phyloP scores from a whole-genome alignment of 1,139 yeast species.

The Komagataea norvegica region DNA sequence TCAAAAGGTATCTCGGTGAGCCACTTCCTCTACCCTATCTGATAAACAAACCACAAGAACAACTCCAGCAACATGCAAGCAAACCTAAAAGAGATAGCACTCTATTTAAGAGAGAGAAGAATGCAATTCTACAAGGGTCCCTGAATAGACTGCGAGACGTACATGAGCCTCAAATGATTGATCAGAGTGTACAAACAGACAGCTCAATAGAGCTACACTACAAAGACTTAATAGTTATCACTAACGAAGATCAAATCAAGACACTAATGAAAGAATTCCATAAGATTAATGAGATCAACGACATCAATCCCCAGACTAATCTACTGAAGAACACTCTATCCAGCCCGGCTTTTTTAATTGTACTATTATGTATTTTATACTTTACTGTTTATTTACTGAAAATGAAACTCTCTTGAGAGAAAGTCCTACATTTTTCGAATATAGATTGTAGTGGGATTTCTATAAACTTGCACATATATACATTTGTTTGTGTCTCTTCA shows the following conservation, averaged over 20 bases:
- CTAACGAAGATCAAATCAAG: not conserved
- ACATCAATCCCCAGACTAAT: not conserved
- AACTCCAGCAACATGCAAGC: too few relatives aligned
- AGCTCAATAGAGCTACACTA: not conserved
- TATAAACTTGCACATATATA: too few relatives aligned
- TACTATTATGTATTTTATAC: conserved; percentile 5
- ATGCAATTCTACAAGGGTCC: conserved; percentile 10
- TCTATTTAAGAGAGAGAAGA: not conserved
- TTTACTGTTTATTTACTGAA: not conserved
- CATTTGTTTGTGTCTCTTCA: not conserved
- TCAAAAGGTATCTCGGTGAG: conserved; percentile 29
- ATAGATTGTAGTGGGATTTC: not conserved
- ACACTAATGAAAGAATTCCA: not conserved
- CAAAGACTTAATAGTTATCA: conserved; percentile 1
- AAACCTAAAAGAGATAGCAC: not conserved
- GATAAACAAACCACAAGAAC: conserved; percentile 7
- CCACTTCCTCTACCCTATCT: conserved; percentile 35
- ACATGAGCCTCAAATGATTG: not conserved
- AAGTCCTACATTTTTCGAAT: not conserved
- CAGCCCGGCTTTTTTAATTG: conserved; percentile 3
- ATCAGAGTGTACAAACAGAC: conserved; percentile 8
- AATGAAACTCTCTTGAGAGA: not conserved
- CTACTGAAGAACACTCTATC: conserved; percentile 3
- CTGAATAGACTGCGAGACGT: conserved; percentile 6
- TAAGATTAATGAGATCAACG: too few relatives aligned